phyloP scores from a whole-genome alignment of 495 filamentous ascomycete genomes.

The Aspergillus conjunctus region DNA sequence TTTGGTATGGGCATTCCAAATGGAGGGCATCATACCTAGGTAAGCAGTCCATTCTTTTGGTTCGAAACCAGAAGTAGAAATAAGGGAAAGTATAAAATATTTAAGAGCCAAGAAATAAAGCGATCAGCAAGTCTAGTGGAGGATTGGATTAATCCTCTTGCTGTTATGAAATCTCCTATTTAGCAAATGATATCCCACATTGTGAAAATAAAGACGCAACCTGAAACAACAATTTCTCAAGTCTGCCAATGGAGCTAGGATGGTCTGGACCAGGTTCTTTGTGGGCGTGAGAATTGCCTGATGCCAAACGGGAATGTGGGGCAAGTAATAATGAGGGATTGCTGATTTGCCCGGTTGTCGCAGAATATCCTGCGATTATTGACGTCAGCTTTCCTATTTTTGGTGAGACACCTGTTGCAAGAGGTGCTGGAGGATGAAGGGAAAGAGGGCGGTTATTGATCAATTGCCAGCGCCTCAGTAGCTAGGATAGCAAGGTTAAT shows the following conservation, averaged over 20 bases:
- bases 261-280: neutral
- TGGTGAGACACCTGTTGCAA: slow-evolving; percentile 9
- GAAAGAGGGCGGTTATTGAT: neutral
- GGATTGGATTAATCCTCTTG: too few relatives aligned
- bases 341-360: slow-evolving; percentile 8
- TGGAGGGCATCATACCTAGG: too few relatives aligned
- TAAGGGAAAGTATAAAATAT: too few relatives aligned
- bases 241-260: neutral
- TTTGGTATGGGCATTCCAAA: too few relatives aligned
- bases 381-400: slow-evolving; percentile 21
- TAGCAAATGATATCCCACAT: neutral
- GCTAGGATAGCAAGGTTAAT: neutral
- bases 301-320: slow-evolving; percentile 1
- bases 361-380: slow-evolving; percentile 6
- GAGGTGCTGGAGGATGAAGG: neutral
- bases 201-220: neutral
- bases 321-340: neutral
- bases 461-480: neutral
- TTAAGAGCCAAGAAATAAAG: too few relatives aligned
- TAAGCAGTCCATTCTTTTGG: too few relatives aligned
- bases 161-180: too few relatives aligned
- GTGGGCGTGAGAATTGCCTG: neutral
- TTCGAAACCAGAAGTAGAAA: too few relatives aligned
- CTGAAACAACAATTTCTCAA: too few relatives aligned
- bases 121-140: too few relatives aligned